phyloP scores from a whole-genome alignment of 2,329 filamentous ascomycete species.

The Fusarium tanahbumbuense region DNA sequence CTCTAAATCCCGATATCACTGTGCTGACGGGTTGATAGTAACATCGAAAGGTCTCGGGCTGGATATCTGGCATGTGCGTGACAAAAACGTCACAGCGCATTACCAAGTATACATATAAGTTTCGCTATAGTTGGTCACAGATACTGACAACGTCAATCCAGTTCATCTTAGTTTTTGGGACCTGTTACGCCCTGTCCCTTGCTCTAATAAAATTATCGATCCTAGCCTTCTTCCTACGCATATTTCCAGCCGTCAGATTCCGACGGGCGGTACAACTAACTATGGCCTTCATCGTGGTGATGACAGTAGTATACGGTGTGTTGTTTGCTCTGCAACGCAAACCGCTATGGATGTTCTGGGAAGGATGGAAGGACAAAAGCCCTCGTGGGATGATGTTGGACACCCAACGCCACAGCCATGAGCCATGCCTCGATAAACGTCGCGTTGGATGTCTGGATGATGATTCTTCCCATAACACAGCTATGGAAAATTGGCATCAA shows the following conservation, averaged over 20 bases:
- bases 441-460: slow-evolving; percentile 21
- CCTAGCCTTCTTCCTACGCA: too few relatives aligned
- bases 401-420: background rate
- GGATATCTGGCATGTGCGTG: background rate
- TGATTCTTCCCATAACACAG: slow-evolving; percentile 6
- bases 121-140: too few relatives aligned
- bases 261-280: too few relatives aligned
- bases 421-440: slow-evolving; percentile 1
- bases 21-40: background rate
- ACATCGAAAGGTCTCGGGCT: background rate
- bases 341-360: background rate
- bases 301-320: too few relatives aligned
- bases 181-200: background rate
- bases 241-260: too few relatives aligned
- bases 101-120: background rate
- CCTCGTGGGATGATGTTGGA: background rate
- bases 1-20: fast-evolving
- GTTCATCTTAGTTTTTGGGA: background rate
- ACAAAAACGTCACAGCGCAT: background rate
- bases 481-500: background rate
- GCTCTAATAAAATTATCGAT: too few relatives aligned
- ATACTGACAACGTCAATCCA: background rate
- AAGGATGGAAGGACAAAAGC: slow-evolving; percentile 1
- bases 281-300: too few relatives aligned
- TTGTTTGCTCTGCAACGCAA: too few relatives aligned